Base-by-base conservation (phyloP, 805 yeast species). In the Wickerhamiella musiphila region DNA sequence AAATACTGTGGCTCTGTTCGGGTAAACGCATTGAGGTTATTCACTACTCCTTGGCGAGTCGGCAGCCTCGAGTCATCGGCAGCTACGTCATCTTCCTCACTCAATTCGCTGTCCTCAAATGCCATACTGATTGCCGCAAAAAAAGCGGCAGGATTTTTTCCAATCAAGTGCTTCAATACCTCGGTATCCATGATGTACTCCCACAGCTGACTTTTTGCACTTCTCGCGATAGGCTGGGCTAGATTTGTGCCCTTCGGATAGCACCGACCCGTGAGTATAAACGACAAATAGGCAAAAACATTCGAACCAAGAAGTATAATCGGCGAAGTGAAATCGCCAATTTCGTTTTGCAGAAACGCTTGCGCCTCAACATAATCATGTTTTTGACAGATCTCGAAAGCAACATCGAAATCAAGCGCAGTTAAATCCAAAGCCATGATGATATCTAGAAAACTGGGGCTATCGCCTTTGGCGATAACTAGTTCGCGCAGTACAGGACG, bases 21-120 rank as follows among this genome's bases (percentile, higher is more conserved):
- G n/a, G n/a, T n/a, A n/a, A n/a, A n/a, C 4, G 53, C 58, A 3
- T 61, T 60, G 42, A 66, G 63, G 2, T 73, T 53, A 32, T 77
- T 78, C 14, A 81, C 56, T 10, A 86, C 66, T 42, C 74, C 75
- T 49, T 86, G 96, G 13, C 96, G 60, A 38, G 61, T 76, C 35
- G 56, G 26, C 35, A 22, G 23, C 10, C 13, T 18, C 7, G n/a
- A 16, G 9, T 5, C 10, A 5, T 41, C 48, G 14, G 36, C 37
- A 13, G 41, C 49, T 2, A 47, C 45, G 3, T 54, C 48, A 18
- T 58, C 65, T 28, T 69, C 72, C 14, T 72, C 82, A 49, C 83
- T 81, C 35, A 86, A 51, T 26, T 68, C 59, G 0, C 77, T 56
- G 48, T 82, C 93, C 48, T 86, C 95, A 47, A 86, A 73, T 6